Conservation (phyloP, 345 rosid species). For the Angophora floribunda region DNA sequence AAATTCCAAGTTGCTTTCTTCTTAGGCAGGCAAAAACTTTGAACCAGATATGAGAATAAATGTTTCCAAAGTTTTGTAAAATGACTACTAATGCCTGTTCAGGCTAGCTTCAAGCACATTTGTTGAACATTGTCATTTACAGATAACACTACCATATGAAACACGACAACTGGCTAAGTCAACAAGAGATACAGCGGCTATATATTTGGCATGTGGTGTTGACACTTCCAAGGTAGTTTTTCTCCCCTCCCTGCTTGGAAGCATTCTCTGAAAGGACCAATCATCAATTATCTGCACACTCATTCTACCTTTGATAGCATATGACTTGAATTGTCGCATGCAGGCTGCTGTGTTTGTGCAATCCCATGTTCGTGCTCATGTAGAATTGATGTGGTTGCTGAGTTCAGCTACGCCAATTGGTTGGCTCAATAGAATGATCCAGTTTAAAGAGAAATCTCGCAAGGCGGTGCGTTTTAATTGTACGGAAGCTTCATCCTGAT, state of each 20-base stretch:
- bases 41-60: background rate
- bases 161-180: slow-evolving; percentile 53
- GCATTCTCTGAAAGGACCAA: background rate
- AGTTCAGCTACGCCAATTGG: slow-evolving; percentile 84
- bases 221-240: slow-evolving; percentile 60
- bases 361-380: slow-evolving; percentile 78
- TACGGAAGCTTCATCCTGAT: slow-evolving; percentile 1
- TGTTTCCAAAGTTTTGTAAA: background rate
- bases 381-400: slow-evolving; percentile 75
- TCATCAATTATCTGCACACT: background rate
- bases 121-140: background rate
- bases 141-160: slow-evolving; percentile 82
- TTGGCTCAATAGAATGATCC: slow-evolving; percentile 84
- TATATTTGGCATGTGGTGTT: slow-evolving; percentile 88
- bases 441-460: slow-evolving; percentile 91
- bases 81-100: background rate
- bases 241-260: background rate
- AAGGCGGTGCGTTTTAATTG: slow-evolving; percentile 50
- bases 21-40: background rate
- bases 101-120: background rate
- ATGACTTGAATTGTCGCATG: slow-evolving; percentile 3
- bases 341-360: slow-evolving; percentile 95
- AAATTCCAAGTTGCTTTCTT: background rate
- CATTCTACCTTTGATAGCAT: background rate
- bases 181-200: slow-evolving; percentile 79